phyloP scores from a whole-genome alignment of 2,329 filamentous ascomycete genomes.

The Xylaria sp. region DNA sequence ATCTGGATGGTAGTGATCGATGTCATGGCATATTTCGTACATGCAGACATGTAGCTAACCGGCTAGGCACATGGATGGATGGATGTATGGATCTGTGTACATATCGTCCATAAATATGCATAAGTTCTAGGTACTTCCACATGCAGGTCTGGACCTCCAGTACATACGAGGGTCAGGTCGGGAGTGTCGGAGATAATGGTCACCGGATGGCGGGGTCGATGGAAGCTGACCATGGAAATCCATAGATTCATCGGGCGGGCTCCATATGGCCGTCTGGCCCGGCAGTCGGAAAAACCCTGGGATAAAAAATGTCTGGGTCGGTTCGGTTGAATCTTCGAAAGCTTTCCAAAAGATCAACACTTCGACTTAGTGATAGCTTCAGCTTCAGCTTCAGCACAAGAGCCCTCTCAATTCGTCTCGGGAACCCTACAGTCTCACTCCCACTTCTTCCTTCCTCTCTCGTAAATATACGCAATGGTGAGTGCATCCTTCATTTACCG shows the following conservation, averaged over 20 bases:
- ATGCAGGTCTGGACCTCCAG: constrained; percentile 1
- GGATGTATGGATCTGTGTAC: background rate
- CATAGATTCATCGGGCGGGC: too few species aligned
- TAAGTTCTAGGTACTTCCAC: too few species aligned
- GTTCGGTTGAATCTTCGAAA: constrained; percentile 34
- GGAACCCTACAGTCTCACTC: constrained; percentile 7
- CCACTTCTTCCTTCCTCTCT: background rate
- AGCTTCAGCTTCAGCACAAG: constrained; percentile 20
- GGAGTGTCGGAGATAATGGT: background rate
- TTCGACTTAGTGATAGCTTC: constrained; percentile 34
- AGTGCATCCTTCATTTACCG: constrained; percentile 1
- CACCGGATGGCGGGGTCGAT: background rate
- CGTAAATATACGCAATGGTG: constrained; percentile 33
- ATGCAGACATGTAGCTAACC: background rate
- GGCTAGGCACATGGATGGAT: background rate
- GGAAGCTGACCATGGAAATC: background rate
- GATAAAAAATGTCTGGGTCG: constrained; percentile 32
- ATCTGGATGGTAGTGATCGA: too few species aligned
- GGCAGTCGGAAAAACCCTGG: constrained; percentile 36
- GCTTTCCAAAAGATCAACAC: constrained; percentile 33
- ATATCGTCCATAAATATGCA: too few species aligned
- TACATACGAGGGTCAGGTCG: background rate
- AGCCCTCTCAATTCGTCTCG: constrained; percentile 7
- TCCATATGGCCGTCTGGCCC: constrained; percentile 2
- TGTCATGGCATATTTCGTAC: too few species aligned